phyloP scores from a whole-genome alignment of 805 yeast genomes.

The Sugiyamaella lignohabitans region DNA sequence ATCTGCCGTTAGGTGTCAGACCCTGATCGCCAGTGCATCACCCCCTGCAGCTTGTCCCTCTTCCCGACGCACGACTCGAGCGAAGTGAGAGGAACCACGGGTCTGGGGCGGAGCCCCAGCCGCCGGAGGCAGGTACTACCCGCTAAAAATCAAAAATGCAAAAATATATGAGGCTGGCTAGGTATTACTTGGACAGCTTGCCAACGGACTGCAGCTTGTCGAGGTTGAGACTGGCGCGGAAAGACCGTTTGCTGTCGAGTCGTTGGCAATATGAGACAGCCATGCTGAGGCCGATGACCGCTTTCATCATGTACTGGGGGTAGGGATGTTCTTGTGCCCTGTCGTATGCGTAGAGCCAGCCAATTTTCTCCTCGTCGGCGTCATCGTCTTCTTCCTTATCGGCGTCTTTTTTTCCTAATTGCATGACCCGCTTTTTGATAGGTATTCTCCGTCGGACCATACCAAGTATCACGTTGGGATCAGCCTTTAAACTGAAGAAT shows the following conservation, averaged over 20 bases:
- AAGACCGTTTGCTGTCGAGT: background rate
- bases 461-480: slow-evolving; percentile 7
- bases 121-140: too few species aligned
- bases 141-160: too few species aligned
- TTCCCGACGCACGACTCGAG: too few species aligned
- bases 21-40: too few species aligned
- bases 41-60: too few species aligned
- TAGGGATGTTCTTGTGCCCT: background rate
- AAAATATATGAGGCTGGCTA: too few species aligned
- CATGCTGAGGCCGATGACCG: background rate
- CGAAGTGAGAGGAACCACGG: too few species aligned
- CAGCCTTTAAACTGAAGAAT: background rate
- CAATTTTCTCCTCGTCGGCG: slow-evolving; percentile 18
- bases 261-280: background rate
- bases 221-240: background rate
- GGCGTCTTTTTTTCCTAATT: slow-evolving; percentile 1
- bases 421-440: slow-evolving; percentile 11
- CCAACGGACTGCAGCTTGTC: background rate
- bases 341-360: slow-evolving; percentile 20
- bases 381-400: slow-evolving; percentile 17
- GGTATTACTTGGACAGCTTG: too few species aligned
- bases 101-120: too few species aligned
- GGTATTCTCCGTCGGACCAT: slow-evolving; percentile 14
- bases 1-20: too few species aligned
- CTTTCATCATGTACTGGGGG: background rate